phyloP scores from a whole-genome alignment of 371 early-diverging fungal species.

The Mortierella sp. region DNA sequence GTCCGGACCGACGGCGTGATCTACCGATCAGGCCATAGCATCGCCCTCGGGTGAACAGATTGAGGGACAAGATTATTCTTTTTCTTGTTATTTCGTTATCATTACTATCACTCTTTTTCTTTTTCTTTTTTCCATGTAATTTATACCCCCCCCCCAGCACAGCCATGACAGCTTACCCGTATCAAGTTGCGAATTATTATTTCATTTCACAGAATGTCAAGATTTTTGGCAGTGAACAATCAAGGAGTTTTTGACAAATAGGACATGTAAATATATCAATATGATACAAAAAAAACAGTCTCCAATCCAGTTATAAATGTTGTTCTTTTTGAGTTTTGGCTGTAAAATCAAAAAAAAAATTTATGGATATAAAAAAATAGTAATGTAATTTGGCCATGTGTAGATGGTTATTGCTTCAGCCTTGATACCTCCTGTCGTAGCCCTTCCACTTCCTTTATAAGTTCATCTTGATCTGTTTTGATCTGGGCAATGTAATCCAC shows the following conservation, averaged over 20 bases:
- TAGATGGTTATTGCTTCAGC: conserved; percentile 19
- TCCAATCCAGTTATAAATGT: too few species aligned
- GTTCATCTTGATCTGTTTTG: conserved; percentile 30
- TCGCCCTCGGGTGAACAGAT: conserved; percentile 30
- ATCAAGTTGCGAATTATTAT: too few species aligned
- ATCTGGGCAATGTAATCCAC: conserved; percentile 29
- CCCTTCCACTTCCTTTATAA: conserved; percentile 23
- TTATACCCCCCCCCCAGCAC: conserved; percentile 7
- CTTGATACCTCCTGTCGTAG: conserved; percentile 27
- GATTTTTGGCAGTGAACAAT: too few species aligned
- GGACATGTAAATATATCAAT: too few species aligned
- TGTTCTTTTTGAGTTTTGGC: too few species aligned
- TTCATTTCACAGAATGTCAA: too few species aligned
- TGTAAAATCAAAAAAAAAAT: too few species aligned
- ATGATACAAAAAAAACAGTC: too few species aligned
- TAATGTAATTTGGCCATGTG: too few species aligned
- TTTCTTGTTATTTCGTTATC: conserved; percentile 1
- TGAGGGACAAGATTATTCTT: background rate
- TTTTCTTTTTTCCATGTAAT: background rate
- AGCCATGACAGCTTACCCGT: background rate
- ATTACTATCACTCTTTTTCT: background rate
- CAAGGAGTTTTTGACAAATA: too few species aligned
- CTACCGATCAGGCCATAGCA: conserved; percentile 69
- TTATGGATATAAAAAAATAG: too few species aligned
- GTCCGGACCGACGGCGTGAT: conserved; percentile 77